Evolutionary conservation across 164 flowering plant genomes (phyloP).

Genomic region (Aristolochia fimbriata): DNA sequence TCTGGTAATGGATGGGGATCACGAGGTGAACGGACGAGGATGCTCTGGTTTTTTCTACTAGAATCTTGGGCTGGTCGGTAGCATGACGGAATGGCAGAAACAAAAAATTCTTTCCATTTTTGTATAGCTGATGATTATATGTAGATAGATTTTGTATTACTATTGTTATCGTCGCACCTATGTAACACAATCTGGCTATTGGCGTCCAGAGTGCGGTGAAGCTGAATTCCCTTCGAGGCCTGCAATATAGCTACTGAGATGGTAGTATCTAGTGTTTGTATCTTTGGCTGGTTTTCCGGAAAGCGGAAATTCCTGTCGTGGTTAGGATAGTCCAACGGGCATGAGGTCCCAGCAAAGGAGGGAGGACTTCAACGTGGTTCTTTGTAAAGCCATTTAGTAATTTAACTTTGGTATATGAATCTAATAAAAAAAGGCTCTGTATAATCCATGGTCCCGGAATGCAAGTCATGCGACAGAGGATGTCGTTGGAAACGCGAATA

Average conservation of each 20-base stretch:
- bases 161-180: background rate
- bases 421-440: too few species aligned
- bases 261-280: background rate
- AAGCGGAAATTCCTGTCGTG: background rate
- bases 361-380: too few species aligned
- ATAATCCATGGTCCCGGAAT: too few species aligned
- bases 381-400: too few species aligned
- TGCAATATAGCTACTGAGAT: background rate
- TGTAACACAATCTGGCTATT: background rate
- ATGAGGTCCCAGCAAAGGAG: background rate
- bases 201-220: background rate
- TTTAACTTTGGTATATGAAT: too few species aligned
- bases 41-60: background rate
- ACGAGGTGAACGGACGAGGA: background rate
- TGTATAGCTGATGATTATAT: slow-evolving; percentile 8
- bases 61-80: background rate
- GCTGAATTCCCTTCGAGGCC: background rate
- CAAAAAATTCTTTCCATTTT: slow-evolving; percentile 3
- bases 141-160: slow-evolving; percentile 12
- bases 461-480: too few species aligned
- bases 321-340: background rate
- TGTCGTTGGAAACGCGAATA: too few species aligned
- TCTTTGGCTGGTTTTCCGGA: background rate
- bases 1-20: too few species aligned
- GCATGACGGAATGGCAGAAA: background rate